A percentile compares a stretch with the other conserved stretches of the same genome.
These are phyloP conservation scores for Fusarium sp. DNA, from an alignment of 2,329 filamentous ascomycete genomes.

Conservation along the genomic window DNA sequence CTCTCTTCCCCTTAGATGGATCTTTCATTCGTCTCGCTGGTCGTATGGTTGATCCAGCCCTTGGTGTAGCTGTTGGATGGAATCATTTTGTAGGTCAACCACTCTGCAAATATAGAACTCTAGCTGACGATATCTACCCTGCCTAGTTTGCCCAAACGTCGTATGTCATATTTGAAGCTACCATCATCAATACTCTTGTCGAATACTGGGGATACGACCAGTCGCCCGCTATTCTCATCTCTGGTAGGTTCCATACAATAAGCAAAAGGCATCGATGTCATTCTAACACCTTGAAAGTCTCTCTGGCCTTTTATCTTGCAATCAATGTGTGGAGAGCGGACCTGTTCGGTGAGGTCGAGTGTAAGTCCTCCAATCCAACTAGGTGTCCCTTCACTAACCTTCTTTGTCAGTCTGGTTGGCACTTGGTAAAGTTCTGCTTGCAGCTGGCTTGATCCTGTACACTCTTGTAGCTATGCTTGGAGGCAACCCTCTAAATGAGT, in stretches of 20 bases:
- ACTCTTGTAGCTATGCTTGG: conserved; percentile 82
- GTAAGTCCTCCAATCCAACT: not conserved
- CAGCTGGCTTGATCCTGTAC: conserved; percentile 74
- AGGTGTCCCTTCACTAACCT: not conserved
- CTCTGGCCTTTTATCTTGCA: not conserved
- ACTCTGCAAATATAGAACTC: no score
- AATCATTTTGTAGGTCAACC: not conserved
- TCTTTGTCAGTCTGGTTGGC: conserved; percentile 61
- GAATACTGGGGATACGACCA: not conserved
- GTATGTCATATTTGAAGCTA: not conserved
- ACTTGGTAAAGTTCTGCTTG: conserved; percentile 70
- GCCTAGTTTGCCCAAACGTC: not conserved
- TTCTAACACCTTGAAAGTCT: not conserved
- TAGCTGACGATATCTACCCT: no score
- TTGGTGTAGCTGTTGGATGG: not conserved
- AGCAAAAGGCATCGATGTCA: no score
- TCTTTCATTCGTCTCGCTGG: not conserved
- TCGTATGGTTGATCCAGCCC: not conserved
- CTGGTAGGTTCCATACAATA: not conserved
- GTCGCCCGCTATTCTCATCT: not conserved
- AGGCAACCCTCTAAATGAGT: conserved; percentile 67
- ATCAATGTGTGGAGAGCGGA: not conserved
- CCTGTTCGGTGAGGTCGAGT: not conserved
- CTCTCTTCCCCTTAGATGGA: not conserved
- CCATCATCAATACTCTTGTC: not conserved